Evolutionary conservation across 2,329 filamentous ascomycete genomes (phyloP).

Genomic region (Seiridium unicorne): DNA sequence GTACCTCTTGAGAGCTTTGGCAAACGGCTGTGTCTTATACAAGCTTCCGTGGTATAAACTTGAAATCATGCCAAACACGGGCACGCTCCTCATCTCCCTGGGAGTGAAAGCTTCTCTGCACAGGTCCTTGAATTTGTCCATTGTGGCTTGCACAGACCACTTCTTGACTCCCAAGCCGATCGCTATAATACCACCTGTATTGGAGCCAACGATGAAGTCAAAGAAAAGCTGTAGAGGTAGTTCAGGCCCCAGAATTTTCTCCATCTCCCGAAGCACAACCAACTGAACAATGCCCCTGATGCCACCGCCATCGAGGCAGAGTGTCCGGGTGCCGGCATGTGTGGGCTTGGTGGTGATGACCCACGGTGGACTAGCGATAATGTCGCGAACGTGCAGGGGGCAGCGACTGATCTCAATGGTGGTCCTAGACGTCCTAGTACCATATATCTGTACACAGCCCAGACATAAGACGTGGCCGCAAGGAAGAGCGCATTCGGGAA

Average conservation of each 20-base stretch:
- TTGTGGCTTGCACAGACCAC: constrained; percentile 25
- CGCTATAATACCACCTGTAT: constrained; percentile 27
- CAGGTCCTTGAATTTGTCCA: constrained; percentile 28
- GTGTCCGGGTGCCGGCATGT: constrained; percentile 24
- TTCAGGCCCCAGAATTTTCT: constrained; percentile 26
- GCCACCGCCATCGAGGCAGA: constrained; percentile 29
- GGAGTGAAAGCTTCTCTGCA: constrained; percentile 24
- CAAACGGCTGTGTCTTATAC: constrained; percentile 28
- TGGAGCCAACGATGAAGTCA: constrained; percentile 28
- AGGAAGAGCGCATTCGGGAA: constrained; percentile 28
- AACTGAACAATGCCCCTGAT: constrained; percentile 26
- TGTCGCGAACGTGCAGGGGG: constrained; percentile 26
- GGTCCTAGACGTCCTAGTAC: constrained; percentile 25
- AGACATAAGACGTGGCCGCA: constrained; percentile 30
- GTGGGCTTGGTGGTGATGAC: constrained; percentile 26
- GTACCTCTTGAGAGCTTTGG: constrained; percentile 22
- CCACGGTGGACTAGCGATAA: constrained; percentile 27
- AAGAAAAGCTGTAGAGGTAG: constrained; percentile 30
- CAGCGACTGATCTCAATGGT: constrained; percentile 29
- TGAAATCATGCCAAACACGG: constrained; percentile 25
- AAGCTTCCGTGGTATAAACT: constrained; percentile 28
- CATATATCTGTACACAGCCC: constrained; percentile 27
- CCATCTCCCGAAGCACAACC: constrained; percentile 25
- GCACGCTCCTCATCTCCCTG: constrained; percentile 26
- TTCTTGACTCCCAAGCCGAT: constrained; percentile 30